Conservation (phyloP, 768 basidiomycete genomes). For the Trametes cubensis region DNA sequence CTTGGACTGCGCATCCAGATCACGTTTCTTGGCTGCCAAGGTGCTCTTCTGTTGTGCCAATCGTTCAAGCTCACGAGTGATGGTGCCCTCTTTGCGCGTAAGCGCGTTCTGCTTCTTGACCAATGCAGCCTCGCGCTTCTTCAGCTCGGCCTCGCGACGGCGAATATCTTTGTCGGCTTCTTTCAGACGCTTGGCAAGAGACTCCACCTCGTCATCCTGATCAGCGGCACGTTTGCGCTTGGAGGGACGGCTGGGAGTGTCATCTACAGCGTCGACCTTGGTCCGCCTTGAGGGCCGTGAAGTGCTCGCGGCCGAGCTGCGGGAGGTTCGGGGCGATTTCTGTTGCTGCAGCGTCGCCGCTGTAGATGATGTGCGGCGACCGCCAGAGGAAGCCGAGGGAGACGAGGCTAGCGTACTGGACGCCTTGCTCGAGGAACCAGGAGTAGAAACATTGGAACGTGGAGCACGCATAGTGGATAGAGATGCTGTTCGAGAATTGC, state of each 20-base stretch:
- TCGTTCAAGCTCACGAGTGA: background rate
- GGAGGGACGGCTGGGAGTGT: background rate
- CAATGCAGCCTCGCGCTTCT: conserved; percentile 7
- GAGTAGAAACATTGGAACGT: background rate
- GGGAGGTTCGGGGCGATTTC: background rate
- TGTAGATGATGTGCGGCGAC: background rate
- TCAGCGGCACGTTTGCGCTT: background rate
- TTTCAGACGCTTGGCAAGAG: conserved; percentile 2
- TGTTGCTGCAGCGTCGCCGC: background rate
- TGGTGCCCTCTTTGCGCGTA: background rate
- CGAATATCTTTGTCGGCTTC: background rate
- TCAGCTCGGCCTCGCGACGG: conserved; percentile 2
- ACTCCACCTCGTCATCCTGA: background rate
- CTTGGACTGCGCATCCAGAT: background rate
- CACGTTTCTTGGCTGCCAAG: background rate
- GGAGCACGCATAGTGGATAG: background rate
- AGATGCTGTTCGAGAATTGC: background rate
- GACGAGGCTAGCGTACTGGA: background rate
- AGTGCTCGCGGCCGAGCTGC: background rate
- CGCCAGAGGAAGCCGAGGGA: background rate
- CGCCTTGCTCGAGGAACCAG: background rate
- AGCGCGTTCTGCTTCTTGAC: conserved; percentile 11
- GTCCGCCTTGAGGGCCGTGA: background rate
- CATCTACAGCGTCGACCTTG: background rate
- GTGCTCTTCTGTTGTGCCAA: background rate